Base-by-base conservation (phyloP, 2,329 filamentous ascomycete species). In the Diaporthe citrichinensis region DNA sequence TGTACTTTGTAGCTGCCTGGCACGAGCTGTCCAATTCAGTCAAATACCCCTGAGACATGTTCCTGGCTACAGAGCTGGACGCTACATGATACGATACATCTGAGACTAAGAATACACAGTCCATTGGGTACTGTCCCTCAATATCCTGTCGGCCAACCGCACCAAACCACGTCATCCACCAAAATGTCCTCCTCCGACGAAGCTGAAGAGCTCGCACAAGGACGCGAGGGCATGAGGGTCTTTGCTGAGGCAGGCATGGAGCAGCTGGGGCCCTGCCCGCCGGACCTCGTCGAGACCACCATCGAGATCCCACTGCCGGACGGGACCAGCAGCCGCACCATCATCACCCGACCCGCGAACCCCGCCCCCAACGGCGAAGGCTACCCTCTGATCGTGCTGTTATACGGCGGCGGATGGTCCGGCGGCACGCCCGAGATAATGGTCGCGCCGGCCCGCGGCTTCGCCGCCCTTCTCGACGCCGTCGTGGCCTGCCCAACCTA, bases 401-500 rank as follows among this genome's bases (percentile, higher is more conserved):
- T 72, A 3, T 62, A 67, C 20, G 68, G 73, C 36, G 73, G 73
- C 10, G 46, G 67, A 3, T 75, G 67, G 67, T 36, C 36, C 6
- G n/a, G 61, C 23, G 73, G 73, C 25, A 23, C 39, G 20, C 73
- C 68, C n/a, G 73, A 75, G 25, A 51, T 71, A 36, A 34, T 72
- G 57, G 20, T 68, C 14, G 58, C 55, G 1, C 74, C 76, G 0
- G 76, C 69, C 36, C 62, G 76, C 7, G 74, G 71, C 25, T 73
- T 71, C 7, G 62, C 76, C 20, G 67, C 53, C 61, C 46, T 65
- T 2, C 51, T 76, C n/a, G 76, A 74, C 12, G 74, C 76, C 5
- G 51, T 76, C 23, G 74, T 76, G 12, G 71, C 75, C 4, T 46
- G 71, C 23, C 74, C 76, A 14, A 53, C 57, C 58, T 76, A 77